phyloP scores from a whole-genome alignment of 208 protist genomes.

The Trichomonas gallinae region DNA sequence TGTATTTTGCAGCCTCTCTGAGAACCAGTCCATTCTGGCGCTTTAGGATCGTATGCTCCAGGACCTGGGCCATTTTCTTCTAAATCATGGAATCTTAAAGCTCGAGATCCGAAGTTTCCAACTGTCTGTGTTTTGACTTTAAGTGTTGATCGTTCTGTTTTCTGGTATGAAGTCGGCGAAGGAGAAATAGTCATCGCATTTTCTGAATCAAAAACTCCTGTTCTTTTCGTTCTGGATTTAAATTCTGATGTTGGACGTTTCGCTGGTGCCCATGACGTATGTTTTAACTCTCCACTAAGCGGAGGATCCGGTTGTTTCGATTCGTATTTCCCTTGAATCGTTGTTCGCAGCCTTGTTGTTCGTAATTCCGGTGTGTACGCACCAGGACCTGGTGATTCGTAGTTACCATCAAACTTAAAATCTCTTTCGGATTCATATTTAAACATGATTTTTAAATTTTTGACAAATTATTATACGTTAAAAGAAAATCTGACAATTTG shows the following conservation, averaged over 20 bases:
- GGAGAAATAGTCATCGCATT: not conserved
- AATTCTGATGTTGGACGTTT: not conserved
- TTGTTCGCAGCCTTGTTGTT: not conserved
- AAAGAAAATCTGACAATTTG: no score
- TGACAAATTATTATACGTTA: no score
- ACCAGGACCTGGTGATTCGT: not conserved
- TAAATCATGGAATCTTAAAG: not conserved
- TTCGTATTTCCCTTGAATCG: not conserved
- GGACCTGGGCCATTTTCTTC: not conserved
- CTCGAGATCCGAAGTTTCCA: not conserved
- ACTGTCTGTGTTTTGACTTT: not conserved
- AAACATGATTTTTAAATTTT: no score
- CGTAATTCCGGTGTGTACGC: not conserved
- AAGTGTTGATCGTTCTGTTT: not conserved
- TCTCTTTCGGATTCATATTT: not conserved
- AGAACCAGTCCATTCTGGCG: not conserved
- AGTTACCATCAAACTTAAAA: not conserved
- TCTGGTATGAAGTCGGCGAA: not conserved
- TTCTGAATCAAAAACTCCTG: not conserved
- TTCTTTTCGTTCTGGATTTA: not conserved
- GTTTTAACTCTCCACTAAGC: not conserved
- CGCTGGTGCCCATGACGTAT: not conserved
- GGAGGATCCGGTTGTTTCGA: not conserved
- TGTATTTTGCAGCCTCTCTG: not conserved
- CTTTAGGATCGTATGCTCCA: not conserved